These are phyloP conservation scores for Symbiodinium natans DNA, from an alignment of 73 alveolate genomes.

Conservation along the genomic window DNA sequence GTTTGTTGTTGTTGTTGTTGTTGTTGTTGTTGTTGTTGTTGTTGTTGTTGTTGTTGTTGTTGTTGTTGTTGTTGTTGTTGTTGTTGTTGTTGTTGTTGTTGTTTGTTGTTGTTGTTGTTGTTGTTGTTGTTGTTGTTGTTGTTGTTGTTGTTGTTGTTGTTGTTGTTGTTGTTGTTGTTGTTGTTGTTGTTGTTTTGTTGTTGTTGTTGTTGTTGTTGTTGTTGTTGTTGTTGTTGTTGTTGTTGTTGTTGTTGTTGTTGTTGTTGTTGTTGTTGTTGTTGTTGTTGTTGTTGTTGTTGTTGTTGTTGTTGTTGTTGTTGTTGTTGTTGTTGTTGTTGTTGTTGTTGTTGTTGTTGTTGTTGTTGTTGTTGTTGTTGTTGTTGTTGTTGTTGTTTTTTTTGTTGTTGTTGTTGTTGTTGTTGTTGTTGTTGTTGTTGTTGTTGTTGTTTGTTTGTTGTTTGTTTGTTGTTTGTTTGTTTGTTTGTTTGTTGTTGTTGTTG, in stretches of 20 bases:
- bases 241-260: neutral
- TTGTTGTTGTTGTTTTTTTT: no score
- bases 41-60: neutral
- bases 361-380: neutral
- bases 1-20: no score
- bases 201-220: neutral
- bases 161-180: neutral
- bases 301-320: neutral
- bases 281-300: neutral
- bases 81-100: neutral
- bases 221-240: neutral
- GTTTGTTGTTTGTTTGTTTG: no score
- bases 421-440: no score
- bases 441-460: no score
- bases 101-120: no score
- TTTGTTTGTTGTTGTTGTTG: no score
- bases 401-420: no score
- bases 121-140: neutral
- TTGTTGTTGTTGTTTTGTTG: no score
- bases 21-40: neutral
- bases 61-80: neutral
- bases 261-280: neutral
- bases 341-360: neutral
- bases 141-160: neutral
- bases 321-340: neutral